Evolutionary conservation across 2,329 filamentous ascomycete genomes (phyloP).

Genomic region (Pezicula radicicola): DNA sequence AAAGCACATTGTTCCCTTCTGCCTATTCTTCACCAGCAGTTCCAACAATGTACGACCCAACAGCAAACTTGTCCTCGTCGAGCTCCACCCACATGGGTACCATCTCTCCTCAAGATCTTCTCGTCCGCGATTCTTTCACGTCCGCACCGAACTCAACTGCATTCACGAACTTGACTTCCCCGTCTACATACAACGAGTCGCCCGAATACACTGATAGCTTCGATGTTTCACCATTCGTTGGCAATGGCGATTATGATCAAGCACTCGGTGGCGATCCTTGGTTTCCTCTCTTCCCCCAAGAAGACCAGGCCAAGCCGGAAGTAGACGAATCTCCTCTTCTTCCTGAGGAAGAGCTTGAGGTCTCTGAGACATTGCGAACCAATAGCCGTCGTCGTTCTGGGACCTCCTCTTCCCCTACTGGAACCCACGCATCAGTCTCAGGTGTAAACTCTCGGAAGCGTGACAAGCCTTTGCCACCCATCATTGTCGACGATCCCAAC

Average conservation of each 20-base stretch:
- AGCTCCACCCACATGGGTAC: slow-evolving; percentile 61
- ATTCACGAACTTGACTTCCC: slow-evolving; percentile 82
- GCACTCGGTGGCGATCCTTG: slow-evolving; percentile 51
- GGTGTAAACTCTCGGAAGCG: slow-evolving; percentile 73
- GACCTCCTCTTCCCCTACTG: slow-evolving; percentile 40
- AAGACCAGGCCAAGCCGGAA: slow-evolving; percentile 29
- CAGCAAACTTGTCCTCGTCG: slow-evolving; percentile 29
- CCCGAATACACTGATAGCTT: slow-evolving; percentile 69
- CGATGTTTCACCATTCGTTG: slow-evolving; percentile 77
- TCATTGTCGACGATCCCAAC: slow-evolving; percentile 68
- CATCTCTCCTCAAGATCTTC: slow-evolving; percentile 79
- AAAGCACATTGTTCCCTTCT: slow-evolving; percentile 19
- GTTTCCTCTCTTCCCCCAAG: slow-evolving; percentile 70
- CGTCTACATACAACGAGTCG: slow-evolving; percentile 74
- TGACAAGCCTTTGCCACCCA: slow-evolving; percentile 76
- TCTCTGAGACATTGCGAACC: slow-evolving; percentile 37
- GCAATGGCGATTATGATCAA: slow-evolving; percentile 48
- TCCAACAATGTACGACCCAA: slow-evolving; percentile 48
- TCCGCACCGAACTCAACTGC: slow-evolving; percentile 81
- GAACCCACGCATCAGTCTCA: slow-evolving; percentile 60
- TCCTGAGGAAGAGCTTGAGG: slow-evolving; percentile 46
- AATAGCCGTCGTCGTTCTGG: slow-evolving; percentile 36
- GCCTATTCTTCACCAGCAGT: slow-evolving; percentile 28
- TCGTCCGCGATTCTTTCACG: slow-evolving; percentile 64
- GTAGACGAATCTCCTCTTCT: slow-evolving; percentile 21